These are phyloP conservation scores for Rubus idaeus DNA, from an alignment of 306 rosid species.

Conservation along the genomic window DNA sequence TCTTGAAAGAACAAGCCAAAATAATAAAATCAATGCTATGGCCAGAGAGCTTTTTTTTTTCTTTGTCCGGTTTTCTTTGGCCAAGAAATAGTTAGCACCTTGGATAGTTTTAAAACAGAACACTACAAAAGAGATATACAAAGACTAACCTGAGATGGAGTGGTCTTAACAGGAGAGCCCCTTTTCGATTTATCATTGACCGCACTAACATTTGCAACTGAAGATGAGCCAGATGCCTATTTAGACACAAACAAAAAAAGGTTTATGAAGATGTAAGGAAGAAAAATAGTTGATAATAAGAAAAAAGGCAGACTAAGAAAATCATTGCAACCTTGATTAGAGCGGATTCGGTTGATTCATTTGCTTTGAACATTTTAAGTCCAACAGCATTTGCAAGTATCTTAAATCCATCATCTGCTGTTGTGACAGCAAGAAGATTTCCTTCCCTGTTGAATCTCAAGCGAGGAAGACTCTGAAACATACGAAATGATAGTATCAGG, in stretches of 20 bases:
- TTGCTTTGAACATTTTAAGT: slow-evolving; percentile 52
- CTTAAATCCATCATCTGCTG: slow-evolving; percentile 71
- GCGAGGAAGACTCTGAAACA: slow-evolving; percentile 73
- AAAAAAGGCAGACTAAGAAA: slow-evolving; percentile 21
- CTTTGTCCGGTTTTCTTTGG: too few species aligned
- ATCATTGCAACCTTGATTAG: slow-evolving; percentile 54
- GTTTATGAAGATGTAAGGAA: slow-evolving; percentile 13
- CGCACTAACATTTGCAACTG: slow-evolving; percentile 49
- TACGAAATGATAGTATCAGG: slow-evolving; percentile 27
- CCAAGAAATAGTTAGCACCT: too few species aligned
- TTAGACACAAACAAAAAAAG: slow-evolving; percentile 13
- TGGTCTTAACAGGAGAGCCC: slow-evolving; percentile 73
- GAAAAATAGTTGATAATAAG: not conserved
- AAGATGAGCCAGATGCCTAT: slow-evolving; percentile 65
- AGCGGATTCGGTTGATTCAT: slow-evolving; percentile 55
- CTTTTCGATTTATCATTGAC: slow-evolving; percentile 77
- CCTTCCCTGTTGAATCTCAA: slow-evolving; percentile 85
- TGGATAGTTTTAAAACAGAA: too few species aligned
- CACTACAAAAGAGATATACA: not conserved
- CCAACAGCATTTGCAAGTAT: slow-evolving; percentile 75
- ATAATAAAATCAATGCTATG: slow-evolving; percentile 29
- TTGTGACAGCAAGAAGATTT: slow-evolving; percentile 80
- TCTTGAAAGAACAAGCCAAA: slow-evolving; percentile 46
- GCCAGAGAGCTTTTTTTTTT: too few species aligned
- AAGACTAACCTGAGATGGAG: slow-evolving; percentile 45